These are phyloP conservation scores for Acaromyces ingoldii DNA, from an alignment of 1,284 basidiomycete species.

Conservation along the genomic window DNA sequence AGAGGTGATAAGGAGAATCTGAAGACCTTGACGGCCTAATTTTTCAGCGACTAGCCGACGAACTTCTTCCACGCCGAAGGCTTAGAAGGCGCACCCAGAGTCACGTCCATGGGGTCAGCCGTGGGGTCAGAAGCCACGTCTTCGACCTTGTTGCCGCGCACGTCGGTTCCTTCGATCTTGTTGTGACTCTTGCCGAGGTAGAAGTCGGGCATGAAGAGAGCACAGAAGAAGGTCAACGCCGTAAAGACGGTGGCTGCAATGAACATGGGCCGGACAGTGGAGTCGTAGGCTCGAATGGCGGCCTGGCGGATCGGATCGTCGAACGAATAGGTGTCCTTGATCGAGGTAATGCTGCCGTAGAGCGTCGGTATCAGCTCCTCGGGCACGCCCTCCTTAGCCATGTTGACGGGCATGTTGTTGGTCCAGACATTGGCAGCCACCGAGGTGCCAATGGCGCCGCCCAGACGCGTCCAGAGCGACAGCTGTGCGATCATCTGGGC, in stretches of 20 bases:
- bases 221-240: slow-evolving; percentile 51
- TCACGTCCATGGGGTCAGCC: too few relatives aligned
- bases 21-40: too few relatives aligned
- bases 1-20: background rate
- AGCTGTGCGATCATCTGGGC: slow-evolving; percentile 52
- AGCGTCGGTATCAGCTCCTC: background rate
- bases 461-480: slow-evolving; percentile 52
- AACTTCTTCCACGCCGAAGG: too few relatives aligned
- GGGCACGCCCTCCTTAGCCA: slow-evolving; percentile 11
- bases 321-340: background rate
- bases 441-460: slow-evolving; percentile 51
- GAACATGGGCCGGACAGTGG: background rate
- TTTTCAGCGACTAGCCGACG: too few relatives aligned
- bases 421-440: slow-evolving; percentile 51
- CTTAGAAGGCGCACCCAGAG: too few relatives aligned
- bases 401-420: slow-evolving; percentile 28
- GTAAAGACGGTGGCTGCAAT: background rate
- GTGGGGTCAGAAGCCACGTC: too few relatives aligned
- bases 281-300: background rate
- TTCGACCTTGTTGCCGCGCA: slow-evolving; percentile 9
- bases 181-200: slow-evolving; percentile 55
- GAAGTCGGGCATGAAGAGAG: slow-evolving; percentile 51
- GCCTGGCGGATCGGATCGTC: slow-evolving; percentile 1
- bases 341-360: background rate
- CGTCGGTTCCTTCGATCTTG: slow-evolving; percentile 52